These are phyloP conservation scores for Notholithocarpus densiflorus DNA, from an alignment of 306 rosid species.

Conservation along the genomic window DNA sequence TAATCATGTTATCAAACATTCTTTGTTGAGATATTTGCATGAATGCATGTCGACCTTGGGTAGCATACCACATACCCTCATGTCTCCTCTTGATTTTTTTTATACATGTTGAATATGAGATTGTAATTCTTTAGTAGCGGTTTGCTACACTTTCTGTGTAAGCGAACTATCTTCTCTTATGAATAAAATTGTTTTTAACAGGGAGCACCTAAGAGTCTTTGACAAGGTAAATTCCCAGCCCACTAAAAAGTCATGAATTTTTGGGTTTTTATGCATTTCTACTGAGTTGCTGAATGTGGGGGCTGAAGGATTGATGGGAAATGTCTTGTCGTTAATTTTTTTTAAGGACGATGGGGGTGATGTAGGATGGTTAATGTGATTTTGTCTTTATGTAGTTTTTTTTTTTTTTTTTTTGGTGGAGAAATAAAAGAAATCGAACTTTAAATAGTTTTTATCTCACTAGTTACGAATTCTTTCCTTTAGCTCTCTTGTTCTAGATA, in stretches of 20 bases:
- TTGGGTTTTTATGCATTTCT: neutral
- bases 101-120: too few species aligned
- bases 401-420: too few species aligned
- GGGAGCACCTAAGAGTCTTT: neutral
- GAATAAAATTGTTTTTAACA: neutral
- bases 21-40: too few species aligned
- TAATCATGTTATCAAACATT: too few species aligned
- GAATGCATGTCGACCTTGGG: too few species aligned
- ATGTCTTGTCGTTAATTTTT: neutral
- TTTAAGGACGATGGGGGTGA: neutral
- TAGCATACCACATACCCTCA: too few species aligned
- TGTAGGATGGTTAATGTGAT: neutral
- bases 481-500: conserved; percentile 2
- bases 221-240: neutral
- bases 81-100: too few species aligned
- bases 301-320: neutral
- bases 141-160: too few species aligned
- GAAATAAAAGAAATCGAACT: neutral
- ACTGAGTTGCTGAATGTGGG: neutral
- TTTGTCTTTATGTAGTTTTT: neutral
- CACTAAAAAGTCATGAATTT: neutral
- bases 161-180: too few species aligned
- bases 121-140: too few species aligned
- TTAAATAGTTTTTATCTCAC: neutral
- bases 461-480: conserved; percentile 3